These are phyloP conservation scores for Dendrothele bispora DNA, from an alignment of 768 basidiomycete species.

Conservation along the genomic window DNA sequence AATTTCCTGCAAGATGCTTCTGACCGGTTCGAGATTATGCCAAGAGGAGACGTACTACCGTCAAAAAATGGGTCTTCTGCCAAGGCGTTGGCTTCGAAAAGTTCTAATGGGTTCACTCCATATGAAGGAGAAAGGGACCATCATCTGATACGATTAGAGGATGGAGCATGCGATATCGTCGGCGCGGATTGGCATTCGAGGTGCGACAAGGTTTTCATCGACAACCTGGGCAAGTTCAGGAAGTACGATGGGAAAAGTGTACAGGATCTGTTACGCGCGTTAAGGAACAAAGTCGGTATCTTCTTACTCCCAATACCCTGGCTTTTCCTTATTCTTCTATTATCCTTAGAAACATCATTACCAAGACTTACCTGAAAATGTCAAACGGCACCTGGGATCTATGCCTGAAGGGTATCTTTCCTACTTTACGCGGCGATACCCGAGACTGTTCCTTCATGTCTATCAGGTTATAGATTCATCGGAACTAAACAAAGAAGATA, in stretches of 20 bases:
- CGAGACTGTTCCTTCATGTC: slow-evolving; percentile 88
- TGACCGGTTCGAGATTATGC: slow-evolving; percentile 98
- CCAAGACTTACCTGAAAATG: slow-evolving; percentile 92
- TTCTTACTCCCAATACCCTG: not conserved
- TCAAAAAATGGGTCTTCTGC: no score
- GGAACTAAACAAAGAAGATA: slow-evolving; percentile 75
- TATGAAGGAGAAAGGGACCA: slow-evolving; percentile 88
- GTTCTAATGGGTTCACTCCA: no score
- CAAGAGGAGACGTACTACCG: no score
- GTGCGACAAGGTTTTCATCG: slow-evolving; percentile 87
- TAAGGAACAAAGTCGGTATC: slow-evolving; percentile 86
- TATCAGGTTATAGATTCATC: slow-evolving; percentile 77
- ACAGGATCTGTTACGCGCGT: slow-evolving; percentile 87
- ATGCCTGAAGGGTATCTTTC: slow-evolving; percentile 91
- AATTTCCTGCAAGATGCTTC: slow-evolving; percentile 97
- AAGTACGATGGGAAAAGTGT: slow-evolving; percentile 94
- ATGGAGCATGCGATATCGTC: slow-evolving; percentile 65
- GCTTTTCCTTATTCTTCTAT: not conserved
- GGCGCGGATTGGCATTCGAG: slow-evolving; percentile 89
- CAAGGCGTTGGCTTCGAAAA: no score
- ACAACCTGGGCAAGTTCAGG: slow-evolving; percentile 94
- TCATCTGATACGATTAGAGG: slow-evolving; percentile 74
- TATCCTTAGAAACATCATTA: slow-evolving; percentile 13
- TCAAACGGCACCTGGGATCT: slow-evolving; percentile 83
- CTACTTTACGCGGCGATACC: slow-evolving; percentile 95